Conservation (phyloP, 176 grass and related monocot genomes). For the Paspalum vaginatum region DNA sequence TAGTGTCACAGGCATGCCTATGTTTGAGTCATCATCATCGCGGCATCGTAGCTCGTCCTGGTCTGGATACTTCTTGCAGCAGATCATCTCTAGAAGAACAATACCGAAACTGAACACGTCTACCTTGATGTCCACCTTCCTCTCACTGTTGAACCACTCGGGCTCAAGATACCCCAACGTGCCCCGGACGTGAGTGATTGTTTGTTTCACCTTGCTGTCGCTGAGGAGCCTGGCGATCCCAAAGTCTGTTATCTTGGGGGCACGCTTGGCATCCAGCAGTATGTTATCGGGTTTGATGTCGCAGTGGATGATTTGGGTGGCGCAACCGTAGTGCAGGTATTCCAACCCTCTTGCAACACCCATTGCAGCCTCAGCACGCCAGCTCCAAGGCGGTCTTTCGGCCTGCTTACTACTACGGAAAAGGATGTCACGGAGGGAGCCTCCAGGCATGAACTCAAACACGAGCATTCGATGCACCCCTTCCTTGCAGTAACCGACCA, state of each 20-base stretch:
- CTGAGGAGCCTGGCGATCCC: constrained; percentile 31
- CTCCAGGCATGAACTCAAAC: constrained; percentile 39
- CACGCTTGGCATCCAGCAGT: background rate
- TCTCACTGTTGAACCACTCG: constrained; percentile 13
- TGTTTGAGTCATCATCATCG: background rate
- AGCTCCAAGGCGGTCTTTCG: constrained; percentile 2
- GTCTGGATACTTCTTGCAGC: background rate
- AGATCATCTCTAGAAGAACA: background rate
- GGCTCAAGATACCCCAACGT: background rate
- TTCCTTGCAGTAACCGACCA: constrained; percentile 41
- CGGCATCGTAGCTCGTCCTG: background rate
- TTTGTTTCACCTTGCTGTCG: background rate
- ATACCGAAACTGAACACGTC: background rate
- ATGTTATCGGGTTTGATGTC: constrained; percentile 47
- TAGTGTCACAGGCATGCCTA: background rate
- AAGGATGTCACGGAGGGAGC: background rate
- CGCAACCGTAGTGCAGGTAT: constrained; percentile 33
- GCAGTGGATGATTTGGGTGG: constrained; percentile 5
- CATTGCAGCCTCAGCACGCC: background rate
- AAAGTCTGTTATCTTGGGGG: constrained; percentile 19
- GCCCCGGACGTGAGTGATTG: constrained; percentile 16
- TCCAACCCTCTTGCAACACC: constrained; percentile 14
- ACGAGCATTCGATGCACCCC: constrained; percentile 35
- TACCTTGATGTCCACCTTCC: constrained; percentile 1
- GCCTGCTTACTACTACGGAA: background rate